These are phyloP conservation scores for Taxillus chinensis DNA, from an alignment of 164 flowering plant species.

Conservation along the genomic window DNA sequence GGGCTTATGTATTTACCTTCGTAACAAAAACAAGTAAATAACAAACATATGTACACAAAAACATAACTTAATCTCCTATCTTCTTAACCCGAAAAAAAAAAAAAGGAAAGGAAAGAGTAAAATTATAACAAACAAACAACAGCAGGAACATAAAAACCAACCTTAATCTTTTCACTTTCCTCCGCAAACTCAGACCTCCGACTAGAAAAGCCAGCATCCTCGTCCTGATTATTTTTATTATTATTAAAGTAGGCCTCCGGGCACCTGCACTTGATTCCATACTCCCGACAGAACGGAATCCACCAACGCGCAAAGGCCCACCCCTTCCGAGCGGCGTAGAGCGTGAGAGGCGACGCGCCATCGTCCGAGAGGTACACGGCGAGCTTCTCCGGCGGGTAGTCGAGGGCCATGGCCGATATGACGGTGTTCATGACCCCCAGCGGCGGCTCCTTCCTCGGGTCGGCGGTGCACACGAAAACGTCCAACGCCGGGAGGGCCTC, in stretches of 20 bases:
- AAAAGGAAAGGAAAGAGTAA: too few species aligned
- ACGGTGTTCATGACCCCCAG: constrained; percentile 63
- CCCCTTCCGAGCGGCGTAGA: constrained; percentile 33
- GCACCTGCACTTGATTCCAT: constrained; percentile 27
- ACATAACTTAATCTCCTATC: too few species aligned
- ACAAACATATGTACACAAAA: too few species aligned
- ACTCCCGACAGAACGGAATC: constrained; percentile 53
- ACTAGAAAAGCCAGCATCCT: background rate
- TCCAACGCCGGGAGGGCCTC: constrained; percentile 37
- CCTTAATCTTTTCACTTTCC: constrained; percentile 25
- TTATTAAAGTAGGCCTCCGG: constrained; percentile 42
- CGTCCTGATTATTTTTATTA: background rate
- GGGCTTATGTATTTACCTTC: too few species aligned
- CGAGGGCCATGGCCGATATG: constrained; percentile 55
- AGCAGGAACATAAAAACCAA: constrained; percentile 1
- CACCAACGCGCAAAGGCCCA: constrained; percentile 35
- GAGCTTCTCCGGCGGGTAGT: constrained; percentile 57
- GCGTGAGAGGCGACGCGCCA: constrained; percentile 38
- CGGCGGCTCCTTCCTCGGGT: constrained; percentile 47
- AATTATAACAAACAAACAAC: too few species aligned
- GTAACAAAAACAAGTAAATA: too few species aligned
- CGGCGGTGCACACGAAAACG: constrained; percentile 54
- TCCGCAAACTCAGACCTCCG: constrained; percentile 7
- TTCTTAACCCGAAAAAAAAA: too few species aligned
- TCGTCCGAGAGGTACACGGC: constrained; percentile 65